Conservation (phyloP, 257 asterid species). For the Thymus quinquecostatus region DNA sequence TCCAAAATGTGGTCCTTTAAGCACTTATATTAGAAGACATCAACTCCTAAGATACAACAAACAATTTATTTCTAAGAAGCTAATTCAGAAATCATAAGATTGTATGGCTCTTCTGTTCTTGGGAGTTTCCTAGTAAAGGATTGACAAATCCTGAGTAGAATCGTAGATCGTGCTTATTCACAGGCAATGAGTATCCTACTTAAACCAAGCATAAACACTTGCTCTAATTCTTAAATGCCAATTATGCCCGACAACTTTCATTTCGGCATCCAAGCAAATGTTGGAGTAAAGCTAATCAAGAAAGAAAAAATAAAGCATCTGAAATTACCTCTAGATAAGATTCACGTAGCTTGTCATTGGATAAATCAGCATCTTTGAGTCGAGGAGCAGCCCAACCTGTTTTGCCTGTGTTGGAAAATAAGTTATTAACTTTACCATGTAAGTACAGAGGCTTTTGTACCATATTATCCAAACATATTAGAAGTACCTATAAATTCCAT, state of each 20-base stretch:
- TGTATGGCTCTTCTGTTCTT: too few relatives aligned
- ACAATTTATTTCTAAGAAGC: too few relatives aligned
- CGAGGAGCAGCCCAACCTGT: constrained; percentile 99
- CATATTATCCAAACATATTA: constrained; percentile 13
- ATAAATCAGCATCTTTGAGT: constrained; percentile 92
- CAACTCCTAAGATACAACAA: too few relatives aligned
- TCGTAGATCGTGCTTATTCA: too few relatives aligned
- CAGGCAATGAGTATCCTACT: too few relatives aligned
- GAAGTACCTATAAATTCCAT: constrained; percentile 94
- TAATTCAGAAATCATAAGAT: too few relatives aligned
- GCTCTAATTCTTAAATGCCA: too few relatives aligned
- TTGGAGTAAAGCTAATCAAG: constrained; percentile 16
- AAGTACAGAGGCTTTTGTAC: constrained; percentile 15
- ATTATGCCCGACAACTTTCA: background rate
- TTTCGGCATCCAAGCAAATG: constrained; percentile 12
- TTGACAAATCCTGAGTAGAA: too few relatives aligned
- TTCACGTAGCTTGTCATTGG: constrained; percentile 87
- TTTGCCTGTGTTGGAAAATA: constrained; percentile 53
- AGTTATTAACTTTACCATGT: constrained; percentile 2
- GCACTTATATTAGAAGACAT: too few relatives aligned
- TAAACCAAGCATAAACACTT: too few relatives aligned
- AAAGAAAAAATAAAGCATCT: constrained; percentile 5
- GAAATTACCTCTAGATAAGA: constrained; percentile 77
- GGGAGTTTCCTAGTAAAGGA: too few relatives aligned
- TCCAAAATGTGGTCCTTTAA: too few relatives aligned